Percentiles rank a stretch among this genome's conserved stretches.
Conservation (phyloP, 768 basidiomycete species). For the Sporobolomyces roseus region DNA sequence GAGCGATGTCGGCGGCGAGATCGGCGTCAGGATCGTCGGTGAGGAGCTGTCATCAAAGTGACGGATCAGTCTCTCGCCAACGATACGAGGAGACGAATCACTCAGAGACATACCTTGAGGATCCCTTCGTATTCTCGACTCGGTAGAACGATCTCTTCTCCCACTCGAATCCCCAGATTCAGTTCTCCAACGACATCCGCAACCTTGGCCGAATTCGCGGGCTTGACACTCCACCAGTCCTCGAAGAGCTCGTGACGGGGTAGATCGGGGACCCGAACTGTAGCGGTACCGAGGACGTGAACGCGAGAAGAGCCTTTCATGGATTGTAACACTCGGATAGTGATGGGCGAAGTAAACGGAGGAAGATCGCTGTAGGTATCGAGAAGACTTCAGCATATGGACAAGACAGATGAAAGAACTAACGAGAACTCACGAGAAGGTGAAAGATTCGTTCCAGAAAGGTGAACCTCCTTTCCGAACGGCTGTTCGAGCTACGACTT, state of each 20-base stretch:
- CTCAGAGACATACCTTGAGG: conserved; percentile 57
- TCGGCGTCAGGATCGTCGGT: conserved; percentile 38
- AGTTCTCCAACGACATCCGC: conserved; percentile 61
- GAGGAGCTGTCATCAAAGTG: conserved; percentile 23
- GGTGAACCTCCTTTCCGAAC: conserved; percentile 58
- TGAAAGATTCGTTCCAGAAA: conserved; percentile 79
- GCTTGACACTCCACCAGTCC: conserved; percentile 68
- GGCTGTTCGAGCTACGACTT: conserved; percentile 64
- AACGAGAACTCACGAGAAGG: conserved; percentile 49
- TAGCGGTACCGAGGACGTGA: conserved; percentile 55
- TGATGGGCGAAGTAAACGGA: conserved; percentile 64
- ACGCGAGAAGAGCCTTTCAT: conserved; percentile 41
- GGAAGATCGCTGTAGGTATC: conserved; percentile 59
- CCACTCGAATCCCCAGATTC: conserved; percentile 65
- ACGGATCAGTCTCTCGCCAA: no score
- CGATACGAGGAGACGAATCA: no score
- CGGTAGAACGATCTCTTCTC: conserved; percentile 82
- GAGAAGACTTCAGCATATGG: neutral
- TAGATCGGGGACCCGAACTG: conserved; percentile 66
- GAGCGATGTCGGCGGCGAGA: conserved; percentile 65
- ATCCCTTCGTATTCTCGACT: conserved; percentile 61
- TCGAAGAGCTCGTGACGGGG: conserved; percentile 69
- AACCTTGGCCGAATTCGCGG: conserved; percentile 10
- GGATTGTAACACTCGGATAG: conserved; percentile 57
- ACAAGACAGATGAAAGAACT: neutral